These are phyloP conservation scores for Xylaria multiplex DNA, from an alignment of 2,329 filamentous ascomycete genomes.

Conservation along the genomic window DNA sequence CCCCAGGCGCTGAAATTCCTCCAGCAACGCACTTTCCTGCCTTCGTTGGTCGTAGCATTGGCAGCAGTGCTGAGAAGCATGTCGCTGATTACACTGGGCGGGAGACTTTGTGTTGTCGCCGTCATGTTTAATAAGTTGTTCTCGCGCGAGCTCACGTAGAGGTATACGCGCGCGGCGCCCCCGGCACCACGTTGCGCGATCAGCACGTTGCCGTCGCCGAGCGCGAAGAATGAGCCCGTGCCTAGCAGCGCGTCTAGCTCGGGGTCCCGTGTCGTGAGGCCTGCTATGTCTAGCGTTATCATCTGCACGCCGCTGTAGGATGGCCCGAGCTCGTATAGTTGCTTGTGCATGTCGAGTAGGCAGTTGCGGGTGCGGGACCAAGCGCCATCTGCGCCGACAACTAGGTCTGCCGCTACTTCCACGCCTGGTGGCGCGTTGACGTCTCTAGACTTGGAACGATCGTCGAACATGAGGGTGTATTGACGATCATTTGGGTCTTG, in stretches of 20 bases:
- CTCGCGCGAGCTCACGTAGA: conserved; percentile 1
- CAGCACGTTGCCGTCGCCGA: conserved; percentile 2
- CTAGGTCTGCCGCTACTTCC: conserved; percentile 1
- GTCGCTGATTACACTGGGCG: not conserved
- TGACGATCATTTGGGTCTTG: not conserved
- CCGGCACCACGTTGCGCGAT: not conserved
- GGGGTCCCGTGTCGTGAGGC: not conserved
- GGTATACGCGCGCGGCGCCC: not conserved
- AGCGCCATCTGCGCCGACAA: conserved; percentile 13
- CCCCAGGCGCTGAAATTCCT: conserved; percentile 8
- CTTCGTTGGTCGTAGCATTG: not conserved
- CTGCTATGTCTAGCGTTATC: conserved; percentile 6
- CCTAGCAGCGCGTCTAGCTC: not conserved
- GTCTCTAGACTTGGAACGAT: not conserved
- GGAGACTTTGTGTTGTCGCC: not conserved
- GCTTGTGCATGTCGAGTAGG: not conserved
- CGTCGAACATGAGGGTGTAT: not conserved
- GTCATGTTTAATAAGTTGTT: not conserved
- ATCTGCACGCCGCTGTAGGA: conserved; percentile 9
- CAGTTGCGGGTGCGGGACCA: not conserved
- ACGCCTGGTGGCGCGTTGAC: not conserved
- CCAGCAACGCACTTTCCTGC: not conserved
- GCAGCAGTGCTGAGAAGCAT: not conserved
- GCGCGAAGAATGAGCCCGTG: conserved; percentile 4
- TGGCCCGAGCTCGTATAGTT: too few relatives aligned